phyloP scores from a whole-genome alignment of 1,284 basidiomycete species.

The Mycena sp. region DNA sequence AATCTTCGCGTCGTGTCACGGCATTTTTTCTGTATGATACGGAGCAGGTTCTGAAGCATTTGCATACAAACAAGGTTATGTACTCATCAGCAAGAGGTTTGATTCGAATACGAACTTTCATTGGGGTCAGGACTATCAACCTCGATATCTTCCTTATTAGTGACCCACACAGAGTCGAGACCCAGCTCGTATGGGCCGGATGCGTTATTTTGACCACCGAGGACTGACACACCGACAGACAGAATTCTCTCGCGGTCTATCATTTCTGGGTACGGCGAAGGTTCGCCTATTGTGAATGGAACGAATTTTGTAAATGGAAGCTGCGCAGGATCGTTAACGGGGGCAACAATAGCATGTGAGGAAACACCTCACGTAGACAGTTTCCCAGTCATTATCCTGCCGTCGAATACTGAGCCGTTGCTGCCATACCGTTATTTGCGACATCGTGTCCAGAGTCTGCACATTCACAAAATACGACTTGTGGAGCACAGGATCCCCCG shows the following conservation, averaged over 20 bases:
- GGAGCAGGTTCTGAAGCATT: not conserved
- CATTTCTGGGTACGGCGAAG: conserved; percentile 71
- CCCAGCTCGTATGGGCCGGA: conserved; percentile 81
- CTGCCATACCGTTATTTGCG: conserved; percentile 84
- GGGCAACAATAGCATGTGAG: too few species aligned
- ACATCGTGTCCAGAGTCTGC: conserved; percentile 83
- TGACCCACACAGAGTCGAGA: conserved; percentile 74
- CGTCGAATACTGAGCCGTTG: conserved; percentile 84
- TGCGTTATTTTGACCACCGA: conserved; percentile 80
- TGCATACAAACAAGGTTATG: conserved; percentile 6
- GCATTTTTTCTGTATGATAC: conserved; percentile 6
- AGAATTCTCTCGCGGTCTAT: conserved; percentile 83
- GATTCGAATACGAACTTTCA: conserved; percentile 6
- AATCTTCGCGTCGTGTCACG: not conserved
- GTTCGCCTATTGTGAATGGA: conserved; percentile 84
- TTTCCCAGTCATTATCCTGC: conserved; percentile 83
- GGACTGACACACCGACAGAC: conserved; percentile 84
- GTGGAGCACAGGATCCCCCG: conserved; percentile 73
- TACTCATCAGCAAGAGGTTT: not conserved
- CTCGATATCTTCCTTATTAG: conserved; percentile 58
- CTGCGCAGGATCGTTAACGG: conserved; percentile 48
- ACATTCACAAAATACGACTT: conserved; percentile 90
- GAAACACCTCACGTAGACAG: conserved; percentile 70
- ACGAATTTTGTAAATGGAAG: conserved; percentile 87
- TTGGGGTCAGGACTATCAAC: conserved; percentile 26